Evolutionary conservation across 1,139 yeast genomes (phyloP), one percentile per base, ranked within the genome.

Genomic region (Diutina siamensis): DNA sequence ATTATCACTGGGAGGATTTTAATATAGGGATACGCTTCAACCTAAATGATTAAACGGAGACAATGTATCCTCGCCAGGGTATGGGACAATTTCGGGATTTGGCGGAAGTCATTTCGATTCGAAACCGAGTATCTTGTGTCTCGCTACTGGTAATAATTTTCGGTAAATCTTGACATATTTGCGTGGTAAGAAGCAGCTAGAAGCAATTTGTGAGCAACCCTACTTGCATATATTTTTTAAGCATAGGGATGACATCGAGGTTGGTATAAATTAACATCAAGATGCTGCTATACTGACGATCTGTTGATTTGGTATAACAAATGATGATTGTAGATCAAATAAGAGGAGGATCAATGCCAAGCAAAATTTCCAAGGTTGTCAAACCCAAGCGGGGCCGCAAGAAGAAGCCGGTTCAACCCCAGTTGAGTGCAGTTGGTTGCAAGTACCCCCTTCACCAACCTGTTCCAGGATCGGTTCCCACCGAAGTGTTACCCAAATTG

Each of bases 371-470:
- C 7, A 38, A 38, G 42, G 32, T 38, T 7, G 22, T 32, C 32
- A 38, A 38, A 18, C 42, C 42, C 31, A 38, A 38, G 32, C 31
- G 42, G 2, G 42, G 42, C 8, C 32, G 42, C 33, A 38, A 38
- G 32, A 38, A 38, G 42, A 38, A 22, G 32, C 13, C 7, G 19
- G 17, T 13, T 7, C 42, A 38, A 15, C 42, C 42, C n/a, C 31
- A 22, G 15, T 32, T 38, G 4, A 22, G 12, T 18, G 32, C 19
- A 4, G 31, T 25, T 25, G 25, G 25, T 12, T 22, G 31, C 32
- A 38, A 38, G 32, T 38, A 22, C 10, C 42, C 42, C 4, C 21
- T 25, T 2, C 21, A 38, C 3, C 27, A 22, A 1, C 18, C 5
- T 13, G 19, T 10, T 5, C 4, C 4, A 10, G 32, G 32, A 2